Base-by-base conservation (phyloP, 352 stramenopile species). In the Phytophthora pinifolia region DNA sequence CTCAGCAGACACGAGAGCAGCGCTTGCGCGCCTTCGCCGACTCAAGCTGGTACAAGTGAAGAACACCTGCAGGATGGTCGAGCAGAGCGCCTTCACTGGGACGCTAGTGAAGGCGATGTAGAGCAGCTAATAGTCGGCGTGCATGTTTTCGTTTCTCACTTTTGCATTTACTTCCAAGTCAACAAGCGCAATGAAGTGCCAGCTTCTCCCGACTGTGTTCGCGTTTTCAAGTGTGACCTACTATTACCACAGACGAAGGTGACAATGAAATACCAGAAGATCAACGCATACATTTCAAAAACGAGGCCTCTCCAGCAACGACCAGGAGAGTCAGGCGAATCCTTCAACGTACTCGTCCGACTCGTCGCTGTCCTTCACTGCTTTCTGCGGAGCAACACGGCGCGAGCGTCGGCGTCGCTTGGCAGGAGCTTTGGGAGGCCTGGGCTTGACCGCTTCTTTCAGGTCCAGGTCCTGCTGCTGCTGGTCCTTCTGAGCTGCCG, bases 391-490 rank as follows among this genome's bases (percentile, higher is more conserved):
- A 14, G 22, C 20, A 12, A 60, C 41, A 9, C 46, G 31, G 42
- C 72, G 69, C 0, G 72, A 77, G 13, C 67, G 73, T 17, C 63
- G 46, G 31, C 64, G 72, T 51, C 74, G 74, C 41, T 65, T 81
- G 32, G 58, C 35, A 38, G 47, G 18, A 9, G 29, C 38, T 20
- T 51, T 56, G 1, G 59, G 53, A 14, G 20, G 32, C 1, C 65
- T 48, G 27, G 13, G 62, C 25, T 71, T 67, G 10, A 74, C 39
- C 0, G 51, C 20, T 37, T 48, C 18, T 55, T 67, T 20, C 20
- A 70, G 56, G 15, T 89, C 82, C 31, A 90, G 72, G 56, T 94
- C 80, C 50, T 88, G 57, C 35, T 92, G 72, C 31, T 72, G 73
- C 47, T 92, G 74, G 43, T 95, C 85, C 39, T 89, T 72, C 5